phyloP scores from a whole-genome alignment of 768 basidiomycete genomes.

The Tephrocybe sp. region DNA sequence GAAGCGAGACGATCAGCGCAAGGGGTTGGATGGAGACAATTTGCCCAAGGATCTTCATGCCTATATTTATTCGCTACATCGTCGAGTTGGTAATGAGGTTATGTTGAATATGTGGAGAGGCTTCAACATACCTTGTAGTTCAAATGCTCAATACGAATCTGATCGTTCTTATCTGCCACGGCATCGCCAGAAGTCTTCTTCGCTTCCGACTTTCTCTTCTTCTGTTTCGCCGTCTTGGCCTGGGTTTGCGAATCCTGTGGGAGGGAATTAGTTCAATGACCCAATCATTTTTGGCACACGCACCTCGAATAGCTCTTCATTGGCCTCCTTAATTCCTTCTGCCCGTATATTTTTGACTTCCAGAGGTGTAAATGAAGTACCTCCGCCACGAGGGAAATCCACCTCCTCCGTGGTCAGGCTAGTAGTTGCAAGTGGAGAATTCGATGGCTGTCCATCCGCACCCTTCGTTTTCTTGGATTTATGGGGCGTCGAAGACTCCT shows the following conservation, averaged over 20 bases:
- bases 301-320: constrained; percentile 76
- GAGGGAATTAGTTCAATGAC: constrained; percentile 12
- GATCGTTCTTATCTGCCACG: constrained; percentile 48
- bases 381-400: constrained; percentile 96
- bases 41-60: constrained; percentile 89
- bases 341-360: constrained; percentile 86
- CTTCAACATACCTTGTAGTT: constrained; percentile 77
- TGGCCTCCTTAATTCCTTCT: constrained; percentile 84
- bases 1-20: constrained; percentile 89
- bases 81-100: constrained; percentile 8
- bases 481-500: constrained; percentile 46
- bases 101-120: not conserved
- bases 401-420: constrained; percentile 63
- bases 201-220: constrained; percentile 46
- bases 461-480: constrained; percentile 64
- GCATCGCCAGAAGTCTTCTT: constrained; percentile 27
- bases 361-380: constrained; percentile 81
- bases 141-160: constrained; percentile 81
- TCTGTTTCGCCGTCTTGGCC: constrained; percentile 44
- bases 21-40: constrained; percentile 85
- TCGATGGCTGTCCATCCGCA: constrained; percentile 29
- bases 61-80: constrained; percentile 68
- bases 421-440: constrained; percentile 25
- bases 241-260: constrained; percentile 40
- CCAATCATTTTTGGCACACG: constrained; percentile 17